Conservation (phyloP, 2,329 filamentous ascomycete species). For the Alternaria incomplexa region DNA sequence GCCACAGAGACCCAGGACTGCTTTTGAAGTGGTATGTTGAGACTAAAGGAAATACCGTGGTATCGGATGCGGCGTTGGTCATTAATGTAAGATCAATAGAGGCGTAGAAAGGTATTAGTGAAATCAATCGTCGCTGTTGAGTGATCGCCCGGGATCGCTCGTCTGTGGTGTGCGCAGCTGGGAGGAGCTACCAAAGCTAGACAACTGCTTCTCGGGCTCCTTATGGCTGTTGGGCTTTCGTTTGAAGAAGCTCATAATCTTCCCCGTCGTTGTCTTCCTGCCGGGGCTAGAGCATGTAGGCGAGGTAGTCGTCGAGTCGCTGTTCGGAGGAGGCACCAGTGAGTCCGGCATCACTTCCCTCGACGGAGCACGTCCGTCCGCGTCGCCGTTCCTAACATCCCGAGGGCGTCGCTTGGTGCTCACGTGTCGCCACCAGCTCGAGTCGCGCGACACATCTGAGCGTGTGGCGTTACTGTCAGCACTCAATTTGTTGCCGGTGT, state of each 20-base stretch:
- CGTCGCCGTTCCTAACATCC: conserved; percentile 40
- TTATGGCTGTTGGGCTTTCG: conserved; percentile 37
- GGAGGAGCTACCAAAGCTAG: conserved; percentile 44
- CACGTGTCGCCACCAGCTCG: conserved; percentile 46
- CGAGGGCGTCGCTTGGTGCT: conserved; percentile 35
- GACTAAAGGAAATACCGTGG: conserved; percentile 26
- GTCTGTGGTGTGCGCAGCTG: conserved; percentile 43
- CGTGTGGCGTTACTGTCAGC: conserved; percentile 37
- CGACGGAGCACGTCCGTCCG: conserved; percentile 26
- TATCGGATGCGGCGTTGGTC: conserved; percentile 24
- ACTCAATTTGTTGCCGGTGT: conserved; percentile 35
- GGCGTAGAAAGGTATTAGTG: conserved; percentile 4
- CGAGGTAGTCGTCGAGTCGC: conserved; percentile 28
- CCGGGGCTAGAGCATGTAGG: conserved; percentile 33
- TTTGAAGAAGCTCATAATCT: conserved; percentile 47
- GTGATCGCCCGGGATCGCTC: conserved; percentile 42
- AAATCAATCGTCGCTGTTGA: conserved; percentile 45
- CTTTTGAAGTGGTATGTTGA: conserved; percentile 26
- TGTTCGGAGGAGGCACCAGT: conserved; percentile 32
- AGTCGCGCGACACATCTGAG: conserved; percentile 40
- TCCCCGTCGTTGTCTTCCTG: conserved; percentile 37
- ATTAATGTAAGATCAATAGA: conserved; percentile 16
- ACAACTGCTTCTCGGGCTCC: conserved; percentile 43
- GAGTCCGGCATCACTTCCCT: conserved; percentile 30
- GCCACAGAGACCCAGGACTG: conserved; percentile 17